Percentiles rank a stretch among this genome's conserved stretches.
phyloP scores from a whole-genome alignment of 768 basidiomycete species.

The Termitomyces sp. region DNA sequence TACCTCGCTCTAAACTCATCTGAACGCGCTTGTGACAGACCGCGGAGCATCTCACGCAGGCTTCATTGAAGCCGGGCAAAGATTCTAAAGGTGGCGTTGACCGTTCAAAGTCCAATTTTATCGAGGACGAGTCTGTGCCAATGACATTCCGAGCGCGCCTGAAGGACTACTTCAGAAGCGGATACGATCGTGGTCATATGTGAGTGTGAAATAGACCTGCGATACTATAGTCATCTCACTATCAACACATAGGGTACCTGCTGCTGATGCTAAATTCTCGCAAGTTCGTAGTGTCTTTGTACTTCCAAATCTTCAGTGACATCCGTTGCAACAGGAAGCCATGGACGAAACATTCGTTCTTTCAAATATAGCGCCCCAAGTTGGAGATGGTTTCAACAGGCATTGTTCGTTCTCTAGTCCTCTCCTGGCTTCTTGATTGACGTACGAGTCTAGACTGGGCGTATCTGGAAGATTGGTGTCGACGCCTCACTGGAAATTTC shows the following conservation, averaged over 20 bases:
- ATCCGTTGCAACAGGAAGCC: slow-evolving; percentile 61
- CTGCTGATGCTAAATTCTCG: slow-evolving; percentile 87
- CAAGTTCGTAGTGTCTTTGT: neutral
- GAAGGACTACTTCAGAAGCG: slow-evolving; percentile 88
- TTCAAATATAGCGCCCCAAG: slow-evolving; percentile 97
- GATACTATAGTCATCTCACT: neutral
- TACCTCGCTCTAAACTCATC: no score
- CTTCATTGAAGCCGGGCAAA: slow-evolving; percentile 51
- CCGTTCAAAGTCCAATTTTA: slow-evolving; percentile 72
- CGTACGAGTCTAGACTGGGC: slow-evolving; percentile 79
- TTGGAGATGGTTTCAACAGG: slow-evolving; percentile 95
- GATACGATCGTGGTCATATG: slow-evolving; percentile 98
- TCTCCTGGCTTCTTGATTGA: neutral
- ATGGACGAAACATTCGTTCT: slow-evolving; percentile 97
- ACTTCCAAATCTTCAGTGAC: neutral
- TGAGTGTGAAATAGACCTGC: slow-evolving; percentile 31
- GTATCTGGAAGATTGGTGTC: slow-evolving; percentile 94
- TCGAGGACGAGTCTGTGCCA: slow-evolving; percentile 81
- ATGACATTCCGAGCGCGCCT: slow-evolving; percentile 75
- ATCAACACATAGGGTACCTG: slow-evolving; percentile 71
- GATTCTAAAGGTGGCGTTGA: slow-evolving; percentile 47
- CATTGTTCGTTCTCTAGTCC: slow-evolving; percentile 62
- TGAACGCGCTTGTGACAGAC: slow-evolving; percentile 48
- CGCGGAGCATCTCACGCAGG: slow-evolving; percentile 88
- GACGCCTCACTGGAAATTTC: slow-evolving; percentile 82